phyloP scores from a whole-genome alignment of 768 basidiomycete genomes.

The Leccinum olivaceopallidum region DNA sequence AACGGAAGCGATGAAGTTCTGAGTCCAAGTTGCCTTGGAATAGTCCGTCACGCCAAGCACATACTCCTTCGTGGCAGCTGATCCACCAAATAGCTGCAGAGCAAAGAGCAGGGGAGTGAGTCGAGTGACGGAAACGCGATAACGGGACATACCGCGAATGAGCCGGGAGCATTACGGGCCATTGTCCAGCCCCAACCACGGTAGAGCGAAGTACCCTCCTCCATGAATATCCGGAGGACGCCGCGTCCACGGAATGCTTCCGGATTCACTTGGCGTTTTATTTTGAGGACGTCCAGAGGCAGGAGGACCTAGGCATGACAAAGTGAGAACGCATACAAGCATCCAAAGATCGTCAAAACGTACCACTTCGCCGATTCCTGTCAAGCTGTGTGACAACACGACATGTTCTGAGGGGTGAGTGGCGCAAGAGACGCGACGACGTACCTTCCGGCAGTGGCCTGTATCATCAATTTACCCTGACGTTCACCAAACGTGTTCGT shows the following conservation, averaged over 20 bases:
- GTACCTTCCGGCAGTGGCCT: constrained; percentile 92
- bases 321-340: neutral
- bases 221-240: constrained; percentile 82
- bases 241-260: constrained; percentile 97
- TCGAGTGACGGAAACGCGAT: neutral
- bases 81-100: constrained; percentile 94
- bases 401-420: neutral
- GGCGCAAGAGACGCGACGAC: constrained; percentile 14
- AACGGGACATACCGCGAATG: constrained; percentile 76
- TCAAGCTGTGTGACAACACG: constrained; percentile 44
- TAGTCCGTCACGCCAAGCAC: constrained; percentile 87
- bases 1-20: constrained; percentile 96
- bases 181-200: constrained; percentile 99
- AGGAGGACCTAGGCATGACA: constrained; percentile 66
- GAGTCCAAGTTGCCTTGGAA: constrained; percentile 91
- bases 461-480: constrained; percentile 94
- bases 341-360: constrained; percentile 16
- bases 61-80: constrained; percentile 93
- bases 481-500: constrained; percentile 88
- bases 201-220: constrained; percentile 91
- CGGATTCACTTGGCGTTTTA: constrained; percentile 97
- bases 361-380: constrained; percentile 93
- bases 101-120: neutral
- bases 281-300: constrained; percentile 95
- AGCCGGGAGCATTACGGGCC: constrained; percentile 95